Conservation (phyloP, 306 rosid species). For the Ceratonia siliqua region DNA sequence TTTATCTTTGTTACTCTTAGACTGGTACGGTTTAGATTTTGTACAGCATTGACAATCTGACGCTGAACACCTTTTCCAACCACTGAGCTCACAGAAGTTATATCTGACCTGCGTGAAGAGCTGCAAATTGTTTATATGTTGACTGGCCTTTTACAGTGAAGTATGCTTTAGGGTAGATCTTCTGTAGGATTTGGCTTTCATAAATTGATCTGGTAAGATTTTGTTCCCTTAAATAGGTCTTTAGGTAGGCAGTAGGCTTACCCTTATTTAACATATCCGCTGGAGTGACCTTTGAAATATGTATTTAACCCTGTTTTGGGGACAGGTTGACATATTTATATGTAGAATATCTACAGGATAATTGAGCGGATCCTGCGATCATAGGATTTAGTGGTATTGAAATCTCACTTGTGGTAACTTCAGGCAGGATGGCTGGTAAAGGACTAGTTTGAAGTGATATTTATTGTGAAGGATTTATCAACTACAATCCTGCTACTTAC, state of each 20-base stretch:
- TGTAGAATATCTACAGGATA: conserved; percentile 33
- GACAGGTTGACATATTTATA: conserved; percentile 30
- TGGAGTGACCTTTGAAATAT: conserved; percentile 12
- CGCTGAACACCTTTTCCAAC: conserved; percentile 26
- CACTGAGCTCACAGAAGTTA: conserved; percentile 35
- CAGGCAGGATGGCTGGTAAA: too few relatives aligned
- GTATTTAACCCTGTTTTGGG: conserved; percentile 24
- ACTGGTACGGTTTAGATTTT: conserved; percentile 48
- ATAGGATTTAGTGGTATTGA: too few relatives aligned
- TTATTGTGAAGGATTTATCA: too few relatives aligned
- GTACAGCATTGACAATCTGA: conserved; percentile 47
- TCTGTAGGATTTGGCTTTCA: conserved; percentile 22
- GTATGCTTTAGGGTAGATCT: conserved; percentile 30
- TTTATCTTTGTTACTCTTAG: conserved; percentile 31
- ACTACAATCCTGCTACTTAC: too few relatives aligned
- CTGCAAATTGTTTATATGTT: conserved; percentile 46
- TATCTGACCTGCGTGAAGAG: conserved; percentile 36
- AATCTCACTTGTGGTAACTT: too few relatives aligned
- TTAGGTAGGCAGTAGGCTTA: conserved; percentile 33
- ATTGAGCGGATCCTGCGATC: neutral
- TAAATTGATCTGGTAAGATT: conserved; percentile 27
- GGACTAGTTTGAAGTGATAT: too few relatives aligned
- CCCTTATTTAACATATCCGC: conserved; percentile 26
- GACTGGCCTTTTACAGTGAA: conserved; percentile 35
- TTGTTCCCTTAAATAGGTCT: conserved; percentile 30